Evolutionary conservation across 495 filamentous ascomycete species (phyloP), one percentile per base, ranked within the genome.

Genomic region (Collariella sp.): DNA sequence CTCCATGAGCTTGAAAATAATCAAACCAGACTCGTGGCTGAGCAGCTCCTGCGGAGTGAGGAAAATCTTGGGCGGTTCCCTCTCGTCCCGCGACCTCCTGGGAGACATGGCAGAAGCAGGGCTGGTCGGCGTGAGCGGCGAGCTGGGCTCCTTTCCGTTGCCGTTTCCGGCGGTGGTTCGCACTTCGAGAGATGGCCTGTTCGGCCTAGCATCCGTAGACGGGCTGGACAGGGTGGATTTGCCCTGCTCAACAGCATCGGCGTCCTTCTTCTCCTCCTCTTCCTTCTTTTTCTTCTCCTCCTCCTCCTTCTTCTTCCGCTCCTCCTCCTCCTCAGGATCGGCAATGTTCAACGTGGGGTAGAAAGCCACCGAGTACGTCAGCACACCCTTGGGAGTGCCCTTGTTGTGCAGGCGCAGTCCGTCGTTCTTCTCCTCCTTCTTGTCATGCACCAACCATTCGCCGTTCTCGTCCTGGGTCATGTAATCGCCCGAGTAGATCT

Each of bases 1-100:
- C 55, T 96, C 89, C 61, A 96, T 84, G 53, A 99, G 78, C 63
- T 89, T 90, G 80, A 97, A 97, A 42, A 97, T 87, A 50, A 99
- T 76, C 46, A 99, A 80, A 36, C 93, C 93, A 47, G 89, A 91
- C 67, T 95, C 90, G 62, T 96, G 83, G 62, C 85, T 83, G 34
- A 82, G 58, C 26, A 99, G 75, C 59, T 96, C 87, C 39, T 96
- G 83, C 2, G 82, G 79, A 7, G 78, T 81, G 50, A 99, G 79
- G 50, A 74, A 82, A 46, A 95, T 76, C 71, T 91, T 95, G 45
- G 89, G 84, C 40, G 80, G 72, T 46, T 77, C 76, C 66, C 65
- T 73, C 56, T 81, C 76, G 33, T 80, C 79, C 50, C 79, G 78
- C 33, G 79, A 79, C 58, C 72, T 78, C 58, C 82, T 76, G 41